Conservation (phyloP, 2,329 filamentous ascomycete genomes). For the Fusarium tricinctum region DNA sequence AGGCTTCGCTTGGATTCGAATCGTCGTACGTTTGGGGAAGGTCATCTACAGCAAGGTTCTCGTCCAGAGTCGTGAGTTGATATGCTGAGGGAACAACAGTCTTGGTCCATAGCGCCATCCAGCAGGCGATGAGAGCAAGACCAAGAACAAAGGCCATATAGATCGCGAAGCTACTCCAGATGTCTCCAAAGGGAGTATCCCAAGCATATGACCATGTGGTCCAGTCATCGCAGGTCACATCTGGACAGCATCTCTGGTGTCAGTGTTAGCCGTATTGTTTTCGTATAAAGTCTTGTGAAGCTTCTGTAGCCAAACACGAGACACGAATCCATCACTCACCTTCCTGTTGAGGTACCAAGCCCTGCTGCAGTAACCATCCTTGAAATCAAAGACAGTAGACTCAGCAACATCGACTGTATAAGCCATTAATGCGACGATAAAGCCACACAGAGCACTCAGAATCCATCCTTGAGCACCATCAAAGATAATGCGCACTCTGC, state of each 20-base stretch:
- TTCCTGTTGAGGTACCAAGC: conserved; percentile 82
- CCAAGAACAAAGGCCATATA: conserved; percentile 80
- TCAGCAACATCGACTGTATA: conserved; percentile 93
- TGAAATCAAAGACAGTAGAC: conserved; percentile 87
- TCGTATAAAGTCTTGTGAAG: background rate
- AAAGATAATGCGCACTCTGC: conserved; percentile 80
- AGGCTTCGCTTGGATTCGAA: conserved; percentile 59
- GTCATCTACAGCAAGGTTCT: conserved; percentile 83
- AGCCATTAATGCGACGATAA: conserved; percentile 85
- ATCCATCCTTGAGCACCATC: conserved; percentile 96
- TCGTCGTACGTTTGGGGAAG: conserved; percentile 57
- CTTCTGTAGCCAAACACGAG: too few species aligned
- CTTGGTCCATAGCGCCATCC: conserved; percentile 89
- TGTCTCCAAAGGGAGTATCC: conserved; percentile 60
- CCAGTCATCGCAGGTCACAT: conserved; percentile 69
- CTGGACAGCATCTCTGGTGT: conserved; percentile 67
- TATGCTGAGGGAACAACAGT: conserved; percentile 92
- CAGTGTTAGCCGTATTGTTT: conserved; percentile 18
- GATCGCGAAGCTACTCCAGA: conserved; percentile 81
- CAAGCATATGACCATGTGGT: conserved; percentile 68
- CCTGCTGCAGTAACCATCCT: conserved; percentile 84
- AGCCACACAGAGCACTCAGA: conserved; percentile 88
- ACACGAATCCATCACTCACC: conserved; percentile 54
- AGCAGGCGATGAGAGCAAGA: conserved; percentile 79
- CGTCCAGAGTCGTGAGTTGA: conserved; percentile 88